Base-by-base conservation (phyloP, 106 monocot species). In the Allium sativum region DNA sequence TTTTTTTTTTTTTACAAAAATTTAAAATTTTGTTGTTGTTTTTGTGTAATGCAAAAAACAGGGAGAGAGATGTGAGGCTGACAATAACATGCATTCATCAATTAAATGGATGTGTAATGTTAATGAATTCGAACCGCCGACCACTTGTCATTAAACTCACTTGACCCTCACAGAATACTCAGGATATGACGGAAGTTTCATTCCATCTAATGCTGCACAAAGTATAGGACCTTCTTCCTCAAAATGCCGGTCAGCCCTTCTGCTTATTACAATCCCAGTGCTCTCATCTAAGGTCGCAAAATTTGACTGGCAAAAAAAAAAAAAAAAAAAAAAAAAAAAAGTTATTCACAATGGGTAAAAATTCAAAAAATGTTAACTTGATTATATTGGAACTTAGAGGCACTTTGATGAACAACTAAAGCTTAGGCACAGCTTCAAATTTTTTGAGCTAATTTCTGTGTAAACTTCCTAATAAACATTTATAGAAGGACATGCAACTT, bases 211-310 rank as follows among this genome's bases (percentile, higher is more conserved):
- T 48, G 94, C 86, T 42, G 79, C 81, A 76, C 90, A 95, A 11
- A 95, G 79, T 48, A 95, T 82, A 22, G 90, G 94, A 14, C 94
- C 94, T 53, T 95, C 94, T 79, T 90, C 90, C 67, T 95, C 94
- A 79, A 95, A 95, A 65, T 95, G 94, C 21, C 94, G 76, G 57
- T 95, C 94, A 67, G 94, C 94, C 73, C 94, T 90, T 62, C 94
- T 81, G 59, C 84, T 90, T 45, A 70, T 87, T 11, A 90, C 86
- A 65, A 87, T 65, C 54, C 90, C 94, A 71, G 79, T 84, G 40
- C 58, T 84, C 70, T 77, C 90, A 75, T 95, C 90, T 51, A 95
- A 44, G 6, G 90, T 95, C 51, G 94, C 94, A 73, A 95, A 95
- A 55, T 95, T 95, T 65, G 94, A 95, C 94, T 95, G 77, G 42